Evolutionary conservation across 2,329 filamentous ascomycete species (phyloP).

Genomic region (Ceratocystis cubensis): DNA sequence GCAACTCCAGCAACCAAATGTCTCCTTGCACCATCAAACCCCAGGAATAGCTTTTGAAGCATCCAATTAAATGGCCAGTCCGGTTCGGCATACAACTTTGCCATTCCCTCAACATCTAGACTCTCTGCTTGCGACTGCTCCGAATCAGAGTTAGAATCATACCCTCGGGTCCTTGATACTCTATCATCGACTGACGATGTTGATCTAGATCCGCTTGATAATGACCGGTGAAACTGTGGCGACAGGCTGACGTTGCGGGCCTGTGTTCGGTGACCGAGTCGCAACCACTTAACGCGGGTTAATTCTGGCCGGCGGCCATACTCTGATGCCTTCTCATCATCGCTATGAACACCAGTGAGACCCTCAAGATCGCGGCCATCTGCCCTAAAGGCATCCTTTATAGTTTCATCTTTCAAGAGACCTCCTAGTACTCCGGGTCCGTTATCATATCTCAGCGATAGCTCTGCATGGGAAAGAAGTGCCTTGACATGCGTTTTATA

Average conservation of each 20-base stretch:
- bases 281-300: no score
- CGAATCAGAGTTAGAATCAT: no score
- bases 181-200: no score
- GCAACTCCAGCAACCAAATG: background rate
- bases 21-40: background rate
- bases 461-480: background rate
- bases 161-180: no score
- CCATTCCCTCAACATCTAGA: no score
- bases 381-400: background rate
- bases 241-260: no score
- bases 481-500: conserved; percentile 11
- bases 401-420: background rate
- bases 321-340: background rate
- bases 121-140: background rate
- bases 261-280: no score
- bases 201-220: no score
- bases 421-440: background rate
- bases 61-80: background rate
- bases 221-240: no score
- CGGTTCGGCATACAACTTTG: background rate
- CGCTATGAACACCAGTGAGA: background rate
- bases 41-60: background rate
- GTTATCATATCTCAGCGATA: background rate
- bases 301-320: background rate
- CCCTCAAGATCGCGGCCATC: background rate